These are phyloP conservation scores for Ammopiptanthus mongolicus DNA, from an alignment of 306 rosid genomes.

Conservation along the genomic window DNA sequence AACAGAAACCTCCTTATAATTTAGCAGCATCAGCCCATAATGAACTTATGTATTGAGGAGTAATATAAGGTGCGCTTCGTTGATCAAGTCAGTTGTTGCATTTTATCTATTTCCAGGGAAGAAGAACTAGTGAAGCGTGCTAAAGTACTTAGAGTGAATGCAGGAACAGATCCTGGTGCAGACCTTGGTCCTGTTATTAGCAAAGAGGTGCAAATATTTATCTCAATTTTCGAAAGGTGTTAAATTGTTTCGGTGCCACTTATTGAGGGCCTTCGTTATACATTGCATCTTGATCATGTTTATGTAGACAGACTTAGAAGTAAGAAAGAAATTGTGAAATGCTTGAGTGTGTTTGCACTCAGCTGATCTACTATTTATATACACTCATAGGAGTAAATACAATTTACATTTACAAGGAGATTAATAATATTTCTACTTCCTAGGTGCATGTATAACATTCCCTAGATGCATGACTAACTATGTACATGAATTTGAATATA, in stretches of 20 bases:
- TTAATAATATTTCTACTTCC: too few relatives aligned
- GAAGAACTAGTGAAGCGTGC: slow-evolving; percentile 49
- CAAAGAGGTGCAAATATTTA: slow-evolving; percentile 45
- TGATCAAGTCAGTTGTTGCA: slow-evolving; percentile 1
- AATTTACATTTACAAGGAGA: too few relatives aligned
- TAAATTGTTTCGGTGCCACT: slow-evolving; percentile 1
- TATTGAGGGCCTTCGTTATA: neutral
- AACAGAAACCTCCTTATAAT: neutral
- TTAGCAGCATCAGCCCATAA: neutral
- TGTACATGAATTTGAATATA: too few relatives aligned
- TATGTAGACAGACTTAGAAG: too few relatives aligned
- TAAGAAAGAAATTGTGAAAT: too few relatives aligned
- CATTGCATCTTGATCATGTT: neutral
- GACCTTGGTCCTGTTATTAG: slow-evolving; percentile 73
- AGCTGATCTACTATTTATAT: too few relatives aligned
- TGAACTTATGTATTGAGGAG: neutral
- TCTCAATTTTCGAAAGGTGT: neutral
- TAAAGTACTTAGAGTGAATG: slow-evolving; percentile 52
- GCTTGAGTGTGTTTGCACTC: too few relatives aligned
- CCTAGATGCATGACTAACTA: too few relatives aligned
- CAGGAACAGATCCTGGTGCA: slow-evolving; percentile 59
- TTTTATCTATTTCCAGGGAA: slow-evolving; percentile 46
- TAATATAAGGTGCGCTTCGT: neutral
- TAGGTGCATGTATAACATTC: too few relatives aligned
- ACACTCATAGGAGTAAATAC: too few relatives aligned